Base-by-base conservation (phyloP, 768 basidiomycete genomes). In the Mycena pura region DNA sequence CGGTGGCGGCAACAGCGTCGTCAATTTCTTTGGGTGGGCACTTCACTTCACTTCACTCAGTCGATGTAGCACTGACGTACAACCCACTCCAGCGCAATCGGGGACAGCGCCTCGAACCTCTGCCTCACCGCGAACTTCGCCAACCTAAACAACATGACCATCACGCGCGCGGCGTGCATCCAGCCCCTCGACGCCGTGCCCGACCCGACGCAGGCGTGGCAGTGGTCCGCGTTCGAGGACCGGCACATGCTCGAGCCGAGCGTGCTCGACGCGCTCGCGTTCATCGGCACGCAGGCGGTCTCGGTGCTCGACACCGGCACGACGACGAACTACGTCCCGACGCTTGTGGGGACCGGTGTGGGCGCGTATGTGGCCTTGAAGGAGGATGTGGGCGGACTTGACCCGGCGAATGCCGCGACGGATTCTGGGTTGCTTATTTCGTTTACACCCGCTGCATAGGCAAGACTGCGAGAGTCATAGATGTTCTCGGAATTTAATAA, bases 241-340 rank as follows among this genome's bases (percentile, higher is more conserved):
- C 46, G 34, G 46, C 46, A 48, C 31, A 31, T 48, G 5, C n/a
- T 48, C 29, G 46, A 19, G 29, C 29, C 19, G 29, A 48, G 24
- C 34, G 46, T 48, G 46, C 46, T 48, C 46, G 46, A 48, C 29
- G 19, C 29, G 46, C 46, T 48, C 29, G 46, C 14, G 46, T 48
- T 48, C 46, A 48, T 48, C n/a, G 46, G 46, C 29, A 48, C 46
- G 10, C 41, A 43, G 41, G 41, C 41, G 17, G 24, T 31, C 29
- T 22, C 28, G 34, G 46, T 48, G 46, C 46, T 48, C n/a, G n/a
- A 28, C 31, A 48, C 34, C 19, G 46, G 46, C 31, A 21, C 46
- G 46, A 22, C 46, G 46, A 48, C 46, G 24, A 48, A 48, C 46
- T 48, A 48, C 46, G 46, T 48, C 46, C 46, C 46, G 46, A 48